Evolutionary conservation across 2,329 filamentous ascomycete species (phyloP).

Genomic region (Thermoascus crustaceus): DNA sequence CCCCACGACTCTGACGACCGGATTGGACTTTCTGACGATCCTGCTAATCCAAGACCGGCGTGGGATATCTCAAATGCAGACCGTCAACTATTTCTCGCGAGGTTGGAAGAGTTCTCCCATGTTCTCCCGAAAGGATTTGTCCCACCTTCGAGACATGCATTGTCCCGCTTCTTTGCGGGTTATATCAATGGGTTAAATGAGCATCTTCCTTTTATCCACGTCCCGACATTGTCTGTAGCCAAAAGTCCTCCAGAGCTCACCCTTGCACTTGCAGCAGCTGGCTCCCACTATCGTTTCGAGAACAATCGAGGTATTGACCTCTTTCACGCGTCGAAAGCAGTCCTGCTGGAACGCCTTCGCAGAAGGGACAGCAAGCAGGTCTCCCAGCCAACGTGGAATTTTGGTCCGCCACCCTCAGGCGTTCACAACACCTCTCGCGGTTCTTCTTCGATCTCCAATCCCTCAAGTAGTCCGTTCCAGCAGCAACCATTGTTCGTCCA

Average conservation of each 20-base stretch:
- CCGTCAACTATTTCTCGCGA: constrained; percentile 36
- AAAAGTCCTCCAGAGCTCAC: constrained; percentile 41
- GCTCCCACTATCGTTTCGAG: constrained; percentile 42
- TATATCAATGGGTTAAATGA: constrained; percentile 46
- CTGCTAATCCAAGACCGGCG: constrained; percentile 30
- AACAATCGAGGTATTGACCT: constrained; percentile 47
- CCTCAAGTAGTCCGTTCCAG: constrained; percentile 37
- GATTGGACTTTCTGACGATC: constrained; percentile 33
- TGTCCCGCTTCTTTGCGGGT: constrained; percentile 44
- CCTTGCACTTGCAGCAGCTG: constrained; percentile 44
- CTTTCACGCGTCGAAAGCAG: constrained; percentile 49
- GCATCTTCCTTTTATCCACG: constrained; percentile 45
- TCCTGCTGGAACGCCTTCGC: constrained; percentile 45
- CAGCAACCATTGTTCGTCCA: constrained; percentile 26
- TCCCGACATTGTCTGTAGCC: constrained; percentile 40
- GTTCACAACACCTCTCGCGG: constrained; percentile 33
- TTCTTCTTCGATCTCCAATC: constrained; percentile 35
- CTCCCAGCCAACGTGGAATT: constrained; percentile 35
- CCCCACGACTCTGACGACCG: constrained; percentile 38
- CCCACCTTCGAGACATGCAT: constrained; percentile 41
- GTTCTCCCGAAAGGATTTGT: constrained; percentile 40
- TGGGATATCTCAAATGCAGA: constrained; percentile 42
- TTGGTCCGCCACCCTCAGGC: constrained; percentile 28
- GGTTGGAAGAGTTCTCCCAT: constrained; percentile 39
- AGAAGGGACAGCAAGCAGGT: constrained; percentile 41